phyloP scores from a whole-genome alignment of 495 filamentous ascomycete species.

The Pyronema domesticum region DNA sequence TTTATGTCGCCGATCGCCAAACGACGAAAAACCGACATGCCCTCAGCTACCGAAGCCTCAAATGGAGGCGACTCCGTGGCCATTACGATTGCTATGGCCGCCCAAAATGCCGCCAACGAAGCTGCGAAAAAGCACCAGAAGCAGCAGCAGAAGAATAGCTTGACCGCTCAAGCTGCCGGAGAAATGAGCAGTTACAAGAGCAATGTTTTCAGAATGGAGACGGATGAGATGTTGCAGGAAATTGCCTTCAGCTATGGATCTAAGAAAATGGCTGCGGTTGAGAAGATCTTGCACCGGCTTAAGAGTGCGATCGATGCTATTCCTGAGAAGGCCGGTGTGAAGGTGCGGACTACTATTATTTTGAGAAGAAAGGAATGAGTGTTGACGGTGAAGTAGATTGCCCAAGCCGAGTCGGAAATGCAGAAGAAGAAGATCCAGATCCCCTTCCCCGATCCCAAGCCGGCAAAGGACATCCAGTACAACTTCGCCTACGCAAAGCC shows the following conservation, averaged over 20 bases:
- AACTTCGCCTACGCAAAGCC: constrained; percentile 62
- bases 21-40: neutral
- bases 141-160: neutral
- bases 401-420: constrained; percentile 48
- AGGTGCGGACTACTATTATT: constrained; percentile 28
- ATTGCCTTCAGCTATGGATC: constrained; percentile 46
- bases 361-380: neutral
- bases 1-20: constrained; percentile 1
- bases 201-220: constrained; percentile 70
- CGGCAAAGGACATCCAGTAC: constrained; percentile 55
- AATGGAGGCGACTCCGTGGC: neutral
- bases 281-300: constrained; percentile 50
- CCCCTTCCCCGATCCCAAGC: constrained; percentile 66
- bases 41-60: neutral
- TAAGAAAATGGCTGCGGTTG: constrained; percentile 43
- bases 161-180: constrained; percentile 1
- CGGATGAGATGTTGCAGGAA: constrained; percentile 62
- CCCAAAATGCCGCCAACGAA: neutral
- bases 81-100: neutral
- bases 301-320: constrained; percentile 60
- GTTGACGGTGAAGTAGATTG: constrained; percentile 30
- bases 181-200: constrained; percentile 37
- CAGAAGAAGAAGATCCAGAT: constrained; percentile 49
- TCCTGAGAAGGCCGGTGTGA: constrained; percentile 35
- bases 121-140: neutral